phyloP scores from a whole-genome alignment of 129 eudicot genomes.

The Ambrosia trifida region DNA sequence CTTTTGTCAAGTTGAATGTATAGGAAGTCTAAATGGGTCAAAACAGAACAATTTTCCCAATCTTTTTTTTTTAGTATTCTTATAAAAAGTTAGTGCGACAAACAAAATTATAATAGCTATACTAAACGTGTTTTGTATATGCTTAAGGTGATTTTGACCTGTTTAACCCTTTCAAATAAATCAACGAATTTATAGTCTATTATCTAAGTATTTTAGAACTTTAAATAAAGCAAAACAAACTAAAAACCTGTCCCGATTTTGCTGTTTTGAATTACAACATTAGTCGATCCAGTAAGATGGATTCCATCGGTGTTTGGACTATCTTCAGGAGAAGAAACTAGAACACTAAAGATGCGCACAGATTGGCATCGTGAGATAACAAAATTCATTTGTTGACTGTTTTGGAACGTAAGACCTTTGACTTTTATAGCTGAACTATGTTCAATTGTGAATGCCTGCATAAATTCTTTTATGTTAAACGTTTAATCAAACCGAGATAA shows the following conservation, averaged over 20 bases:
- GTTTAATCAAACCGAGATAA: neutral
- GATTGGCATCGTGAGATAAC: slow-evolving; percentile 65
- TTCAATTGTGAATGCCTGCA: slow-evolving; percentile 86
- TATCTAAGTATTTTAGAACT: neutral
- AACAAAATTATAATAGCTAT: neutral
- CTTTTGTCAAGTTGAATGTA: neutral
- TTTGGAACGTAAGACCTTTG: slow-evolving; percentile 77
- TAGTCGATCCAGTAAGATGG: slow-evolving; percentile 81
- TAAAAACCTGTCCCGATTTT: slow-evolving; percentile 85
- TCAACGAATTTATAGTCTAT: neutral
- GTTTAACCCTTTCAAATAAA: neutral
- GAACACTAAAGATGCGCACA: slow-evolving; percentile 59
- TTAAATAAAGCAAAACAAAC: neutral
- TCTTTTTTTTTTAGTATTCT: neutral
- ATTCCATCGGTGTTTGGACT: slow-evolving; percentile 99
- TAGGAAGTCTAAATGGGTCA: no score
- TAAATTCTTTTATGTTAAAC: slow-evolving; percentile 15
- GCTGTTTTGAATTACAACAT: slow-evolving; percentile 73
- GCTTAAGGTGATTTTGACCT: neutral
- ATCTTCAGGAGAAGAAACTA: slow-evolving; percentile 87
- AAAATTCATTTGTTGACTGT: slow-evolving; percentile 97
- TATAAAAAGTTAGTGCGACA: neutral
- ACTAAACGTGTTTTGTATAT: neutral
- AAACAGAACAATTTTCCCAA: neutral
- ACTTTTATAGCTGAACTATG: slow-evolving; percentile 68